Base-by-base conservation (phyloP, 768 basidiomycete species). In the Leucocoprinus birnbaumii region DNA sequence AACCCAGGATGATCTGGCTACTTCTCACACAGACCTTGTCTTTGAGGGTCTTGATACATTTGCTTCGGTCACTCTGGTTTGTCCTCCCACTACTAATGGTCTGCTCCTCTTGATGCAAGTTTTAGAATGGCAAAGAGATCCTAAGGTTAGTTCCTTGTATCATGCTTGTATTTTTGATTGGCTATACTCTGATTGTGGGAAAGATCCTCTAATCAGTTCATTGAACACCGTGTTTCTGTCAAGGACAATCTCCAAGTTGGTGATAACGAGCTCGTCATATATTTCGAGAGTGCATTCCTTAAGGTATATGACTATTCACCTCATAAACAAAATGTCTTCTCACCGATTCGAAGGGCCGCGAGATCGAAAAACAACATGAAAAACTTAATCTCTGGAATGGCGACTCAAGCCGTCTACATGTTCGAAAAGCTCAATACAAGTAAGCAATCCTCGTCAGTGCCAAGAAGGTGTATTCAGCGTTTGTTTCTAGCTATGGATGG, bases 21-120 rank as follows among this genome's bases (percentile, higher is more conserved):
- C 71, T 2, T 59, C 74, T 2, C 77, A 87, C 51, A 73, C 78
- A 26, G 93, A 95, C 65, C 73, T 98, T 16, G 78, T 94, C 7
- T 94, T 96, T 58, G 93, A 96, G 10, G 95, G 95, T 16, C 70
- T 98, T 18, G 95, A 98, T 64, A 97, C 94, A 0, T 96, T 94
- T 65, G 85, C 88, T 2, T 75, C 73, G n/a, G 77, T 94, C 40
- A 68, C 69, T 27, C 68, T 96, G 56, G 92, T 89, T 60, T 68
- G 83, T 70, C 10, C 44, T 25, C 16, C 26, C 37, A 18, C 18
- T 52, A 21, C 35, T 44, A 16, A 27, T 19, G 18, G 26, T 51
- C 9, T 3, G 9, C 13, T 44, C 5, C 5, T 48, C 13, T 25
- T 57, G 19, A 50, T 44, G 14, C 19, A 2, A 24, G 27, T 21